These are phyloP conservation scores for Solanum clarkiae DNA, from an alignment of 257 asterid species.

Conservation along the genomic window DNA sequence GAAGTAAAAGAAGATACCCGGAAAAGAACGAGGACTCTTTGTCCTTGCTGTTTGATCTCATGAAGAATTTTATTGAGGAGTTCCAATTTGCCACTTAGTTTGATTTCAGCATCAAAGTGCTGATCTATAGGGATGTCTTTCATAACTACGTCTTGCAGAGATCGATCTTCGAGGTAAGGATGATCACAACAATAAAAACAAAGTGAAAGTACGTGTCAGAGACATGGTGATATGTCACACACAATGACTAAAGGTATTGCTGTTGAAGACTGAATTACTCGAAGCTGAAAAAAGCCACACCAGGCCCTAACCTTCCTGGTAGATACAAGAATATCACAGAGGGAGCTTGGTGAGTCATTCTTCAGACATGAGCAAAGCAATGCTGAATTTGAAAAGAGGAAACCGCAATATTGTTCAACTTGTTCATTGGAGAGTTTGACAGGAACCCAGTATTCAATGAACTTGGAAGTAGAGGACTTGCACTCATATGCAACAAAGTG, in stretches of 20 bases:
- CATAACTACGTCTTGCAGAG: constrained; percentile 24
- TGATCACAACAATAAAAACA: constrained; percentile 58
- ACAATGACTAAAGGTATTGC: background rate
- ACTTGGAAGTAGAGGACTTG: constrained; percentile 14
- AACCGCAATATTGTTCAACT: constrained; percentile 48
- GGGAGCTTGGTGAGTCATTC: constrained; percentile 3
- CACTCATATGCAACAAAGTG: constrained; percentile 11
- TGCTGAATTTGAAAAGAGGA: constrained; percentile 31
- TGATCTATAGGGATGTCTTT: constrained; percentile 25
- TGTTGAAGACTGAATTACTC: background rate
- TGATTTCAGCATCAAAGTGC: constrained; percentile 39
- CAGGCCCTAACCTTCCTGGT: constrained; percentile 31
- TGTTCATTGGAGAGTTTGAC: constrained; percentile 50
- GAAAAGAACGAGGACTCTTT: constrained; percentile 48
- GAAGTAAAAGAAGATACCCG: constrained; percentile 23
- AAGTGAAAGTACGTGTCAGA: background rate
- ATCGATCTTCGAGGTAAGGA: constrained; percentile 46
- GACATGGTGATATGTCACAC: background rate
- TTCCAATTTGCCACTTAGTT: constrained; percentile 44
- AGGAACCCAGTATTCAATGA: constrained; percentile 65
- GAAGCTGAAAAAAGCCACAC: background rate
- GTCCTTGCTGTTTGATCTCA: constrained; percentile 36
- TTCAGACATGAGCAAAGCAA: constrained; percentile 22
- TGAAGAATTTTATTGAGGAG: constrained; percentile 43
- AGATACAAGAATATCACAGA: constrained; percentile 29